Percentiles rank a stretch among this genome's conserved stretches.
Conservation (phyloP, 2,329 filamentous ascomycete species). For the Exophiala lecanii-corni region DNA sequence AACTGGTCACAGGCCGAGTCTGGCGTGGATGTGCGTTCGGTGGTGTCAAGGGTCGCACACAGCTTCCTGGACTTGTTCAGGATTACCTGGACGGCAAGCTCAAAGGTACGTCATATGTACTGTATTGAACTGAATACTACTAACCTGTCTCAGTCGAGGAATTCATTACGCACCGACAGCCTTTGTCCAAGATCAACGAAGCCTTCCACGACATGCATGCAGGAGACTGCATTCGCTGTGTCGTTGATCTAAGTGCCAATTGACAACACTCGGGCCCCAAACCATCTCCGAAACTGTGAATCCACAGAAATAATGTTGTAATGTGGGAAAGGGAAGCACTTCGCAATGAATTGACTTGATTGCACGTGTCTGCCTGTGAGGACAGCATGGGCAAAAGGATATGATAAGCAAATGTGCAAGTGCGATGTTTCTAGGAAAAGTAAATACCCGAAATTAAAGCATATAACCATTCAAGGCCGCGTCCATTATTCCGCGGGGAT, state of each 20-base stretch:
- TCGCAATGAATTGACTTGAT: too few species aligned
- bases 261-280: conserved; percentile 27
- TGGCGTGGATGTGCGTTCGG: conserved; percentile 99
- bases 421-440: too few species aligned
- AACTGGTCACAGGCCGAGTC: conserved; percentile 93
- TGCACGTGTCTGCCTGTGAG: too few species aligned
- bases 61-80: conserved; percentile 78
- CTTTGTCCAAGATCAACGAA: conserved; percentile 74
- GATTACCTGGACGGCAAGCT: conserved; percentile 87
- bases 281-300: conserved; percentile 1
- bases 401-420: too few species aligned
- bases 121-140: background rate
- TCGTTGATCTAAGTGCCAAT: conserved; percentile 60
- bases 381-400: too few species aligned
- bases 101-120: conserved; percentile 56
- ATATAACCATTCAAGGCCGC: too few species aligned
- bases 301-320: background rate
- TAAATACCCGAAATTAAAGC: too few species aligned
- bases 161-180: conserved; percentile 96
- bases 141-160: conserved; percentile 55
- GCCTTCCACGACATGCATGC: conserved; percentile 93
- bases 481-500: too few species aligned
- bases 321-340: too few species aligned
- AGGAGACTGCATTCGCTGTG: conserved; percentile 94
- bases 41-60: conserved; percentile 93